phyloP scores from a whole-genome alignment of 306 rosid species.

The Arachis hypogaea region DNA sequence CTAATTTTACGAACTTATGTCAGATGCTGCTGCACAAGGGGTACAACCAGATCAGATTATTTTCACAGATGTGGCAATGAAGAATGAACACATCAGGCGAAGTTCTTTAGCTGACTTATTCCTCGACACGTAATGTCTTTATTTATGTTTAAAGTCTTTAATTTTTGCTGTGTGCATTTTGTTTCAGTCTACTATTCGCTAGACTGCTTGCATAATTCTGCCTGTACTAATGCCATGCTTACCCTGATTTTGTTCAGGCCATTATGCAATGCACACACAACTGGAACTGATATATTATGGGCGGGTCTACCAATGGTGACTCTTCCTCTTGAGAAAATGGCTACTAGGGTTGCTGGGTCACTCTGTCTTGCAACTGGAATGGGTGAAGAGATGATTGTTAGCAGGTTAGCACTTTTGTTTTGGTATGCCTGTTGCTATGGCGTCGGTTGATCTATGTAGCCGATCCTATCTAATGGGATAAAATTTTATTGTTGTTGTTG shows the following conservation, averaged over 20 bases:
- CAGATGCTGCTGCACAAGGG: conserved; percentile 94
- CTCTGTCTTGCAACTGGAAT: conserved; percentile 91
- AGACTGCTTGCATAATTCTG: neutral
- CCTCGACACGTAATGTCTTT: conserved; percentile 79
- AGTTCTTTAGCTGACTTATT: conserved; percentile 91
- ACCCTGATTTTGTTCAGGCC: conserved; percentile 65
- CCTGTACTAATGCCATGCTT: neutral
- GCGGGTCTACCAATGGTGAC: conserved; percentile 98
- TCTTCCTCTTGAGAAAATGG: conserved; percentile 97
- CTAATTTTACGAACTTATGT: conserved; percentile 25
- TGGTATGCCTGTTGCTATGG: neutral
- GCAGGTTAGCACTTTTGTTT: conserved; percentile 49
- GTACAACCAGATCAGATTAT: conserved; percentile 91
- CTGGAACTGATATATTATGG: conserved; percentile 97
- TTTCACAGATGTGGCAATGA: conserved; percentile 98
- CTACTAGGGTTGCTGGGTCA: conserved; percentile 99
- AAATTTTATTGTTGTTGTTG: too few relatives aligned
- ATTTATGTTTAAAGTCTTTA: neutral
- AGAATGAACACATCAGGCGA: conserved; percentile 92
- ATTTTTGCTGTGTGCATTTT: neutral
- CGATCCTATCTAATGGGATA: too few relatives aligned
- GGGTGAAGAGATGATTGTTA: conserved; percentile 97
- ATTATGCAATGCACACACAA: conserved; percentile 97
- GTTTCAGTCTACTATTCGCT: neutral
- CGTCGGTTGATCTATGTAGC: too few relatives aligned